phyloP scores from a whole-genome alignment of 2,329 filamentous ascomycete genomes.

The Cadophora sp. region DNA sequence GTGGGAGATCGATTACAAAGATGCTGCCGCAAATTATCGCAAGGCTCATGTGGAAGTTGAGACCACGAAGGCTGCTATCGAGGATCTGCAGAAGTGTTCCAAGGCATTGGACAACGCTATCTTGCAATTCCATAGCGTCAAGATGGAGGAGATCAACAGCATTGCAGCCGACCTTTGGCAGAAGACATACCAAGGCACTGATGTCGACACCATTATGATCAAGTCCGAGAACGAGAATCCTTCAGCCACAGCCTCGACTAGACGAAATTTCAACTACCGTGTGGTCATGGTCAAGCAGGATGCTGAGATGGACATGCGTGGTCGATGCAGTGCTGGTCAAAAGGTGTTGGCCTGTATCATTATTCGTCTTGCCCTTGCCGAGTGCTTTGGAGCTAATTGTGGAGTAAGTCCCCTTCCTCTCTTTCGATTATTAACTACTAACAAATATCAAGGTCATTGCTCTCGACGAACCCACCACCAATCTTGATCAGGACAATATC shows the following conservation, averaged over 20 bases:
- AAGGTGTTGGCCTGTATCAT: slow-evolving; percentile 97
- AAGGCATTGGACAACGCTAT: slow-evolving; percentile 92
- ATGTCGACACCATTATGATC: slow-evolving; percentile 96
- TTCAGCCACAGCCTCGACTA: slow-evolving; percentile 52
- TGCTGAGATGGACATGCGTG: slow-evolving; percentile 99
- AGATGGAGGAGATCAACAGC: slow-evolving; percentile 98
- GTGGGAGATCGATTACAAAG: slow-evolving; percentile 86
- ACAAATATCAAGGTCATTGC: slow-evolving; percentile 70
- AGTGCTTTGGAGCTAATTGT: slow-evolving; percentile 96
- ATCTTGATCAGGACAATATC: slow-evolving; percentile 95
- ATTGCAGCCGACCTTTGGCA: slow-evolving; percentile 98
- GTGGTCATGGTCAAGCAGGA: slow-evolving; percentile 98
- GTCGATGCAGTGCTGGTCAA: slow-evolving; percentile 93
- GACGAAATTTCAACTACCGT: slow-evolving; percentile 93
- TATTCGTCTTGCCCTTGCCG: slow-evolving; percentile 92
- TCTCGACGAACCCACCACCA: slow-evolving; percentile 96
- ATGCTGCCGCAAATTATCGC: slow-evolving; percentile 81
- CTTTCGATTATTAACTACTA: slow-evolving; percentile 13
- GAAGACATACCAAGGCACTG: slow-evolving; percentile 94
- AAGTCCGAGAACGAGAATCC: slow-evolving; percentile 84
- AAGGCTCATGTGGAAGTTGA: slow-evolving; percentile 88
- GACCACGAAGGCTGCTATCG: slow-evolving; percentile 91
- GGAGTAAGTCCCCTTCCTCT: slow-evolving; percentile 54
- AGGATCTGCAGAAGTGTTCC: slow-evolving; percentile 84
- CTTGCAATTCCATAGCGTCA: slow-evolving; percentile 94